A percentile compares a stretch with the other conserved stretches of the same genome.
Evolutionary conservation across 441 rosid species (phyloP).

Genomic region (Syzygium malaccense): DNA sequence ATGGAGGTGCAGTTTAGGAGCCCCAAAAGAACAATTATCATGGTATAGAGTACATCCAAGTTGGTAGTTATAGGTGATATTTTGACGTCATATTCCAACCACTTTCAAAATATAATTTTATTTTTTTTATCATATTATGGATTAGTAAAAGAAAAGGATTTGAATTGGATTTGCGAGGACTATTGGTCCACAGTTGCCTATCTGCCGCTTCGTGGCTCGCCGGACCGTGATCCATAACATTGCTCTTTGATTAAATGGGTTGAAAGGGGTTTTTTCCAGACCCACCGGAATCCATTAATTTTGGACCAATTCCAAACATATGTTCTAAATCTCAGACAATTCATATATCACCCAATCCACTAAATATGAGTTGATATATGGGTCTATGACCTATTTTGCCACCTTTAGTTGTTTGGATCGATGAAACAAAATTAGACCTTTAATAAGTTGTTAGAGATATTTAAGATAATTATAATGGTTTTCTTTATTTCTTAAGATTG

Average conservation of each 20-base stretch:
- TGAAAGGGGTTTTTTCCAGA: neutral
- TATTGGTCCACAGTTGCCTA: neutral
- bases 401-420: too few species aligned
- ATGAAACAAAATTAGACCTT: neutral
- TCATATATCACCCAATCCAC: neutral
- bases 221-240: neutral
- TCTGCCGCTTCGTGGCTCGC: neutral
- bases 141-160: neutral
- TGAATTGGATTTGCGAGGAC: neutral
- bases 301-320: neutral
- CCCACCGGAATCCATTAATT: neutral
- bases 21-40: too few species aligned
- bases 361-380: neutral
- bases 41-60: too few species aligned
- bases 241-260: neutral
- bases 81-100: neutral
- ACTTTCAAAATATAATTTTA: neutral
- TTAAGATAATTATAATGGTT: too few species aligned
- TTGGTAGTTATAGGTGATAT: neutral
- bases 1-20: too few species aligned
- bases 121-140: neutral
- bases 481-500: too few species aligned
- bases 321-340: neutral
- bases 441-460: neutral
- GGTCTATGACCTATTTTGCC: neutral